These are phyloP conservation scores for Penicillium malachiteum DNA, from an alignment of 495 filamentous ascomycete genomes.

Conservation along the genomic window DNA sequence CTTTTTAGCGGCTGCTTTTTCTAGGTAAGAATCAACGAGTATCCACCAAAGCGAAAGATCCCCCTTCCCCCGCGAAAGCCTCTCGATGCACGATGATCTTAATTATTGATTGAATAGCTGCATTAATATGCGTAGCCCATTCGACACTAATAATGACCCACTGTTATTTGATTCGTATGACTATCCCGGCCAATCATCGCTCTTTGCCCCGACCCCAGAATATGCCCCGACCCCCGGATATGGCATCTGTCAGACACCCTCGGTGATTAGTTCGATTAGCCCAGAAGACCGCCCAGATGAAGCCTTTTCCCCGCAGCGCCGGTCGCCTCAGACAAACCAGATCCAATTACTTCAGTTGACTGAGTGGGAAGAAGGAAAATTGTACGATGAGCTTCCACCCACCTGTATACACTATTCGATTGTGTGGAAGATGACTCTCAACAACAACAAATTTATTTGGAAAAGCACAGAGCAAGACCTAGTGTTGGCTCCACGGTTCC, in stretches of 20 bases:
- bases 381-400: constrained; percentile 9
- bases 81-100: neutral
- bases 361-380: constrained; percentile 12
- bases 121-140: constrained; percentile 3
- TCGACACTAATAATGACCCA: constrained; percentile 3
- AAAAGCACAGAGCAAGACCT: constrained; percentile 13
- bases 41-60: constrained; percentile 1
- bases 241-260: constrained; percentile 4
- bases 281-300: constrained; percentile 5
- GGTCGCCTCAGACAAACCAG: neutral
- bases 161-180: constrained; percentile 5
- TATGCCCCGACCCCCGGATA: constrained; percentile 8
- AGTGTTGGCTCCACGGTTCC: constrained; percentile 7
- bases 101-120: neutral
- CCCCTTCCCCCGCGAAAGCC: neutral
- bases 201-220: constrained; percentile 8
- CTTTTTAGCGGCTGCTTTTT: constrained; percentile 1
- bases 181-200: constrained; percentile 1
- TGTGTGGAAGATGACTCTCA: constrained; percentile 8
- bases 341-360: constrained; percentile 4
- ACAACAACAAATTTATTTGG: constrained; percentile 6
- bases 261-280: constrained; percentile 4
- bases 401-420: constrained; percentile 10
- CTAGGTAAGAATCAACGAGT: constrained; percentile 1
- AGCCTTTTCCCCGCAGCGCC: constrained; percentile 1